phyloP scores from a whole-genome alignment of 345 rosid genomes.

The Microcos paniculata region DNA sequence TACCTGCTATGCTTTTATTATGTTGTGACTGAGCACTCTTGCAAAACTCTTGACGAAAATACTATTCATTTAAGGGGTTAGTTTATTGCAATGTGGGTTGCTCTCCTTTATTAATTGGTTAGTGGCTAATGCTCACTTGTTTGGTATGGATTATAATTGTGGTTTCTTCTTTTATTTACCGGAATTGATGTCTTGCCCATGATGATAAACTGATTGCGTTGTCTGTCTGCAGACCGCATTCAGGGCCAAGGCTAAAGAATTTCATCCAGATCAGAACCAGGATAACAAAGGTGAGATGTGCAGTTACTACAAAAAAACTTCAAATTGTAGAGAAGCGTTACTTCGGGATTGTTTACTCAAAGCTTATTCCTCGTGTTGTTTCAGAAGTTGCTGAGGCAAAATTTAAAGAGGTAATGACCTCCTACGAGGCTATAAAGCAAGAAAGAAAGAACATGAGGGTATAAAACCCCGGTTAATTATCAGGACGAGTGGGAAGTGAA shows the following conservation, averaged over 20 bases:
- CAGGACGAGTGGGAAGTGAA: not conserved
- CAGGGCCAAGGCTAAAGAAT: constrained; percentile 81
- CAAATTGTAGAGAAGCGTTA: not conserved
- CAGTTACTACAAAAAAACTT: not conserved
- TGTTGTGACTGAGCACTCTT: not conserved
- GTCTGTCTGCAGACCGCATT: constrained; percentile 69
- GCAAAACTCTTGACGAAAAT: not conserved
- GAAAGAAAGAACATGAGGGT: constrained; percentile 54
- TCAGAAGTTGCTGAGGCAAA: constrained; percentile 87
- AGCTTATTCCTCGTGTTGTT: constrained; percentile 3
- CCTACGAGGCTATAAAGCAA: constrained; percentile 85
- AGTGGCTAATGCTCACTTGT: not conserved
- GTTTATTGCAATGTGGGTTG: not conserved
- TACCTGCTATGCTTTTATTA: no score
- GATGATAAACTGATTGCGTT: constrained; percentile 2
- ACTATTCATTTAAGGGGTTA: not conserved
- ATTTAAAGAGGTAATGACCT: constrained; percentile 86
- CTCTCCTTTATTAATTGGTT: not conserved
- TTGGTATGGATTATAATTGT: not conserved
- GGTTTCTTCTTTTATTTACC: not conserved
- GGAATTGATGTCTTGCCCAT: not conserved
- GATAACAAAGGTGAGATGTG: constrained; percentile 65
- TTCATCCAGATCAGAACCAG: constrained; percentile 97
- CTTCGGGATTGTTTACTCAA: not conserved
- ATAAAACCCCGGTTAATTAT: constrained; percentile 7